phyloP scores from a whole-genome alignment of 768 basidiomycete genomes.

The Lyophyllum shimeji region DNA sequence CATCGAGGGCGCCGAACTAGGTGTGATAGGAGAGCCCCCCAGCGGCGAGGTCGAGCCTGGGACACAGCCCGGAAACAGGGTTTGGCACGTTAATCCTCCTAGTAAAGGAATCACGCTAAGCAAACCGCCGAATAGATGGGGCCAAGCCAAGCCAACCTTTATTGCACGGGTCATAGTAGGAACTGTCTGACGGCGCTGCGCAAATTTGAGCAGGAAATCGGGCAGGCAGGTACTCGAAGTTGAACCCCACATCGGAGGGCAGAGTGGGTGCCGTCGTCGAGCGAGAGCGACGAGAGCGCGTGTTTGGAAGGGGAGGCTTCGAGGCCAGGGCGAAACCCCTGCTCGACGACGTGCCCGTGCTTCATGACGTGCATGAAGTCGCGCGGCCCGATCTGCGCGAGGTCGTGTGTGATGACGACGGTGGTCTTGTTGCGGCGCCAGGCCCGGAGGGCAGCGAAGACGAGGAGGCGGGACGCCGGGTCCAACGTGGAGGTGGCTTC shows the following conservation, averaged over 20 bases:
- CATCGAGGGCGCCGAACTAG: conserved; percentile 2
- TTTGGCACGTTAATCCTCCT: conserved; percentile 5
- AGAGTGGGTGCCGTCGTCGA: conserved; percentile 2
- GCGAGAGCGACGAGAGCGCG: too few species aligned
- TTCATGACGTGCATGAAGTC: too few species aligned
- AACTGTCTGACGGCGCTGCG: background rate
- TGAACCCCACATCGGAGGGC: background rate
- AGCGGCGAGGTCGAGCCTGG: background rate
- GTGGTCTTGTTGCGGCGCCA: too few species aligned
- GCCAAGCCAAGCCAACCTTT: conserved; percentile 6
- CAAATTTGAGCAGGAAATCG: background rate
- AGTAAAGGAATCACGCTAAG: background rate
- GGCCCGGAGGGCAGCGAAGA: too few species aligned
- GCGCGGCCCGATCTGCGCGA: too few species aligned
- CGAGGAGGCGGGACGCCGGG: too few species aligned
- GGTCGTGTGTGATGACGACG: too few species aligned
- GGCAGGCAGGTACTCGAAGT: background rate
- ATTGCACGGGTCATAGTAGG: background rate
- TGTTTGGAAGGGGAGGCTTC: too few species aligned
- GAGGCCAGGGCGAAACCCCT: too few species aligned
- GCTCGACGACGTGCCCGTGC: too few species aligned
- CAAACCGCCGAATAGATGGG: background rate
- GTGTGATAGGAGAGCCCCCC: conserved; percentile 4
- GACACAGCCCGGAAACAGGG: background rate
- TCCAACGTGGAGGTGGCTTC: too few species aligned